Percentiles rank a stretch among this genome's conserved stretches.
Evolutionary conservation across 345 rosid genomes (phyloP).

Genomic region (Euphorbia peplus): DNA sequence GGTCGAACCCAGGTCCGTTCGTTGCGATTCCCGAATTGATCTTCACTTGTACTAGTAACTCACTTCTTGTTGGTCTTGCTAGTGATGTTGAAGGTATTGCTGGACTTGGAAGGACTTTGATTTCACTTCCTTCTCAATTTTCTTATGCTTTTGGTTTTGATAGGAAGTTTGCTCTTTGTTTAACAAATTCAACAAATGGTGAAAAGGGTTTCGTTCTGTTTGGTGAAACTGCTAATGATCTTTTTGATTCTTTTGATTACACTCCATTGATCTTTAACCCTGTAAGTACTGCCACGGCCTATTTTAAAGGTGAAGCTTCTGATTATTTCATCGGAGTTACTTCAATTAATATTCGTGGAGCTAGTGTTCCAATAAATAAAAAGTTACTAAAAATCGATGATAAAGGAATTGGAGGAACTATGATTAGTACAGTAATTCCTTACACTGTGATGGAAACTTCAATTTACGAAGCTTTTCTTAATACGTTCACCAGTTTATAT

Average conservation of each 20-base stretch:
- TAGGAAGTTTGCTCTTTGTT: slow-evolving; percentile 13
- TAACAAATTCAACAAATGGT: slow-evolving; percentile 39
- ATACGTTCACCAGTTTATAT: not conserved
- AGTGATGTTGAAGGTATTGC: slow-evolving; percentile 9
- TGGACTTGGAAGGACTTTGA: slow-evolving; percentile 10
- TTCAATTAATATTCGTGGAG: slow-evolving; percentile 36
- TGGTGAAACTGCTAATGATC: slow-evolving; percentile 51
- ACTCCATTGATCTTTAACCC: slow-evolving; percentile 63
- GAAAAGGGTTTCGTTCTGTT: slow-evolving; percentile 58
- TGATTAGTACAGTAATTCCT: slow-evolving; percentile 19
- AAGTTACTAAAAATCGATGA: slow-evolving; percentile 37
- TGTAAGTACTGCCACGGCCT: slow-evolving; percentile 45
- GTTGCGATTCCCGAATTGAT: slow-evolving; percentile 1
- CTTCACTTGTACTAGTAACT: too few relatives aligned
- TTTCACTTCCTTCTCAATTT: slow-evolving; percentile 20
- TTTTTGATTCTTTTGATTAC: slow-evolving; percentile 39
- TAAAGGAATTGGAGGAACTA: slow-evolving; percentile 42
- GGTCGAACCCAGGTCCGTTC: not conserved
- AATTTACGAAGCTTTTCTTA: slow-evolving; percentile 14
- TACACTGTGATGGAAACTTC: slow-evolving; percentile 18
- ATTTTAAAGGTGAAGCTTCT: slow-evolving; percentile 39
- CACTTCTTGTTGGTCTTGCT: too few relatives aligned
- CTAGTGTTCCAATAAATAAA: slow-evolving; percentile 35
- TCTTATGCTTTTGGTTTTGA: slow-evolving; percentile 10
- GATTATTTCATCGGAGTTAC: slow-evolving; percentile 69